These are phyloP conservation scores for Hirschfeldia incana DNA, from an alignment of 345 rosid genomes.

Conservation along the genomic window DNA sequence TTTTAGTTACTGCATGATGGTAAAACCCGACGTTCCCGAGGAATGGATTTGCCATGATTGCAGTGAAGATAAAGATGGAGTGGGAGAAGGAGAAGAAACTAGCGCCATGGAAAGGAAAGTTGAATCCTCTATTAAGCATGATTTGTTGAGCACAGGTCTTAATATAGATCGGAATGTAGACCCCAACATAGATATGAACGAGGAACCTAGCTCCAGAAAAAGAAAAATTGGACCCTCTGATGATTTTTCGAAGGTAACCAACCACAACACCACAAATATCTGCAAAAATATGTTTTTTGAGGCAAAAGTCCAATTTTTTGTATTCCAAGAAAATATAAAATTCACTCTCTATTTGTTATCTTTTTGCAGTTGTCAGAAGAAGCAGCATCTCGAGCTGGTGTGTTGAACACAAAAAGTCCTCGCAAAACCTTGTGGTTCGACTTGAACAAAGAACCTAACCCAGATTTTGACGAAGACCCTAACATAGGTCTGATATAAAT, in stretches of 20 bases:
- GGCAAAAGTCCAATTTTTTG: neutral
- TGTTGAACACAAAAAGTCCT: neutral
- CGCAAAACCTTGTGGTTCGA: neutral
- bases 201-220: neutral
- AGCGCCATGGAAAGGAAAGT: slow-evolving; percentile 16
- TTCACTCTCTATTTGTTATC: neutral
- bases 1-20: slow-evolving; percentile 62
- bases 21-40: slow-evolving; percentile 41
- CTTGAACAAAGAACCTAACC: slow-evolving; percentile 1
- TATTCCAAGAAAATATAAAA: neutral
- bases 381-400: neutral
- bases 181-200: neutral
- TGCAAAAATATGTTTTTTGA: neutral
- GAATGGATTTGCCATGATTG: slow-evolving; percentile 68
- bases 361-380: neutral
- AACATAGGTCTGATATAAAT: neutral
- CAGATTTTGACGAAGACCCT: neutral
- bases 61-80: slow-evolving; percentile 33
- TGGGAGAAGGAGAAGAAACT: slow-evolving; percentile 5
- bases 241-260: neutral
- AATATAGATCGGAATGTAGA: neutral
- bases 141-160: neutral
- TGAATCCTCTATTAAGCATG: neutral
- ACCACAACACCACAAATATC: neutral
- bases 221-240: neutral